These are phyloP conservation scores for Coemansia sp. DNA, from an alignment of 192 early-diverging fungal species.

Conservation along the genomic window DNA sequence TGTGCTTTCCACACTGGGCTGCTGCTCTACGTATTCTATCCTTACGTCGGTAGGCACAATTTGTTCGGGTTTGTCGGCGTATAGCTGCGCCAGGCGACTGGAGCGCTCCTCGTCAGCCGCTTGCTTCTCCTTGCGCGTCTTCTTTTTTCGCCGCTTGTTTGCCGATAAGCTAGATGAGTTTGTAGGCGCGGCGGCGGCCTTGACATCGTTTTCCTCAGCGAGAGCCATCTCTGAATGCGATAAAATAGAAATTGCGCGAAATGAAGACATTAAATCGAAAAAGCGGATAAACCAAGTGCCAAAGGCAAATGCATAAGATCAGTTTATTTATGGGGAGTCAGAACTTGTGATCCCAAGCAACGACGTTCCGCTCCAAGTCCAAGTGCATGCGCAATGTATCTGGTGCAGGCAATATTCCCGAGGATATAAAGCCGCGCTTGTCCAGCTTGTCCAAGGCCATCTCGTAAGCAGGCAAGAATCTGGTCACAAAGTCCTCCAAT, in stretches of 20 bases:
- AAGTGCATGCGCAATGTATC: slow-evolving; percentile 46
- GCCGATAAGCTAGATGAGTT: not conserved
- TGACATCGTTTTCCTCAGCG: not conserved
- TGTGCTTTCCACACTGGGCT: slow-evolving; percentile 15
- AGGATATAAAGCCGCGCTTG: slow-evolving; percentile 34
- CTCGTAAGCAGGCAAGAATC: slow-evolving; percentile 88
- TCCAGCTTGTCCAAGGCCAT: slow-evolving; percentile 46
- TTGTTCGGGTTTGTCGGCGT: not conserved
- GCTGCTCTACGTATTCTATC: slow-evolving; percentile 44
- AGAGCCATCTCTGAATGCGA: not conserved
- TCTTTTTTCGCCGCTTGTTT: slow-evolving; percentile 48
- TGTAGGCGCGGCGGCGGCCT: not conserved
- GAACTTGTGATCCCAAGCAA: slow-evolving; percentile 39
- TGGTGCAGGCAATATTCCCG: slow-evolving; percentile 19
- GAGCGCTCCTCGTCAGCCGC: slow-evolving; percentile 29
- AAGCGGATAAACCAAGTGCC: not conserved
- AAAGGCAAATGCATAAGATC: not conserved
- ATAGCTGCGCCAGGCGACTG: slow-evolving; percentile 27
- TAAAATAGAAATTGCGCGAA: not conserved
- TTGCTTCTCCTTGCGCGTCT: slow-evolving; percentile 47
- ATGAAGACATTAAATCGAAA: not conserved
- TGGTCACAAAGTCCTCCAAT: slow-evolving; percentile 81
- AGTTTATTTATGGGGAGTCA: slow-evolving; percentile 10
- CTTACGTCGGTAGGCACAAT: slow-evolving; percentile 23
- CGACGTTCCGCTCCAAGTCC: slow-evolving; percentile 44